These are phyloP conservation scores for Ciborinia camelliae DNA, from an alignment of 2,329 filamentous ascomycete genomes.

Conservation along the genomic window DNA sequence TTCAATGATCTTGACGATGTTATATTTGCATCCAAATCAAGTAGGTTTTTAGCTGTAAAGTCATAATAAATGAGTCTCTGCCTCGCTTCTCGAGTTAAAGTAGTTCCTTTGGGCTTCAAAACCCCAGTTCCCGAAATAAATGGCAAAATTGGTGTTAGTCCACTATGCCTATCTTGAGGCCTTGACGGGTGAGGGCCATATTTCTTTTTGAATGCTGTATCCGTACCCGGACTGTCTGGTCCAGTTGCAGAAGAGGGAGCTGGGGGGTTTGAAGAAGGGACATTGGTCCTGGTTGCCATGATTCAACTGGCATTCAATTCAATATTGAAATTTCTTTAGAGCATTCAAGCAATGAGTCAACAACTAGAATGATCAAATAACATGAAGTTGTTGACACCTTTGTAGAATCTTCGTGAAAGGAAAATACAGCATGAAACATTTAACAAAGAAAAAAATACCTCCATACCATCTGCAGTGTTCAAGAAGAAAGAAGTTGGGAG, in stretches of 20 bases:
- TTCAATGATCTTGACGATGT: neutral
- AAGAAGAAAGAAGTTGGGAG: neutral
- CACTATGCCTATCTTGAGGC: neutral
- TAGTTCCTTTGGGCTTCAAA: neutral
- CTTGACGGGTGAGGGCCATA: neutral
- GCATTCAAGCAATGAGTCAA: neutral
- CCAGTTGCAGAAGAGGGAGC: neutral
- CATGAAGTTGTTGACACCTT: neutral
- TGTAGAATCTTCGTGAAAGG: neutral
- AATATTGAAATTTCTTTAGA: neutral
- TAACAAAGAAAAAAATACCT: neutral
- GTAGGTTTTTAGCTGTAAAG: constrained; percentile 9
- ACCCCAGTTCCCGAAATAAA: neutral
- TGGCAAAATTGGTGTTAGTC: neutral
- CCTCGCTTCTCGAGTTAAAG: neutral
- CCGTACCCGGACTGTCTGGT: neutral
- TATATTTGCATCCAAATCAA: constrained; percentile 12
- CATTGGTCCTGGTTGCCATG: neutral
- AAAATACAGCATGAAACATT: neutral
- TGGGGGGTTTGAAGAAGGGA: neutral
- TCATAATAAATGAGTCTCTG: neutral
- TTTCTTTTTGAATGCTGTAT: neutral
- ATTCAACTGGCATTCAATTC: neutral
- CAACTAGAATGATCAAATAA: neutral
- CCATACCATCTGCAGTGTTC: neutral